Evolutionary conservation across 2,329 filamentous ascomycete genomes (phyloP).

Genomic region (Botrytis aclada): DNA sequence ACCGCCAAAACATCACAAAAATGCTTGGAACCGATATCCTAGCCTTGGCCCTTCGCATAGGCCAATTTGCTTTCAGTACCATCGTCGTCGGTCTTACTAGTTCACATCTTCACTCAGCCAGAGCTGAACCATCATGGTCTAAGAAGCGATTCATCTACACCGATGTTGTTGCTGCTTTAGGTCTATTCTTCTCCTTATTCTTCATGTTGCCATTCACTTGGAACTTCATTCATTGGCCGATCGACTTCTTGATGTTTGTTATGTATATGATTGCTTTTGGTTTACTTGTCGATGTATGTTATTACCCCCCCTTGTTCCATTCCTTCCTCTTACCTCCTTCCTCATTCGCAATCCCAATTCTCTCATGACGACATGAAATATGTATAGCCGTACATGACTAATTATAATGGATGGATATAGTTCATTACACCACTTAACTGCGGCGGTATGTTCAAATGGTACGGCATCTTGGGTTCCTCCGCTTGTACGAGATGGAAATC

Average conservation of each 20-base stretch:
- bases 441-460: conserved; percentile 76
- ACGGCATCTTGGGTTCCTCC: conserved; percentile 73
- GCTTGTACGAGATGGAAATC: conserved; percentile 69
- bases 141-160: conserved; percentile 21
- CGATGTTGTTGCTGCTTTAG: conserved; percentile 51
- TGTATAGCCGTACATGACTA: not conserved
- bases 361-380: not conserved
- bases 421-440: conserved; percentile 79
- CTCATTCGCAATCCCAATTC: too few relatives aligned
- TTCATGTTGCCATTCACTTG: conserved; percentile 70
- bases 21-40: not conserved
- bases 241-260: conserved; percentile 66
- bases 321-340: too few relatives aligned
- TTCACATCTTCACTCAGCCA: not conserved
- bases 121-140: not conserved
- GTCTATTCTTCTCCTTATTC: conserved; percentile 65
- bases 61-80: conserved; percentile 4
- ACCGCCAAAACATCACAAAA: not conserved
- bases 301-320: not conserved
- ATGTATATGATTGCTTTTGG: conserved; percentile 57
- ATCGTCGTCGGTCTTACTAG: conserved; percentile 8
- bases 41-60: not conserved
- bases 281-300: conserved; percentile 32
- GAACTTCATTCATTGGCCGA: conserved; percentile 67
- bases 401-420: not conserved